Base-by-base conservation (phyloP, 257 asterid species). In the Parsonsia alboflavescens region DNA sequence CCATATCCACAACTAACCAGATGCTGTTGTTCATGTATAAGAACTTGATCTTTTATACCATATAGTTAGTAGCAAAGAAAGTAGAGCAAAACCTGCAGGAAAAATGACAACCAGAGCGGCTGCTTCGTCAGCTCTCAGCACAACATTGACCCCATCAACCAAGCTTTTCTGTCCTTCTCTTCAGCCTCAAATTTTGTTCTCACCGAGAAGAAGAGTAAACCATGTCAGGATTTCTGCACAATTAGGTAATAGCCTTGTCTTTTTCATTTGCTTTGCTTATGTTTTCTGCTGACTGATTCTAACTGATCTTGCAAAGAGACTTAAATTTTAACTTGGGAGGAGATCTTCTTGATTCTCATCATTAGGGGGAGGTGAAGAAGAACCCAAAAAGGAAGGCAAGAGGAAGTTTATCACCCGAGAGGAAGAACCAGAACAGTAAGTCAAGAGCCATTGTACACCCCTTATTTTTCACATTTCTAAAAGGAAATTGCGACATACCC, bases 371-470 rank as follows among this genome's bases (percentile, higher is more conserved):
- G 93, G 90, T 67, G 96, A 88, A 54, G 94, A 84, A 50, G 98
- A 86, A 66, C 54, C 74, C 73, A 91, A 86, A 83, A 86, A 86
- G 82, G 92, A 80, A 56, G 96, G 76, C 50, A 92, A 92, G 88
- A 94, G 77, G 91, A 94, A 94, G 78, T 94, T 94, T 76, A 94
- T 94, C 82, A 92, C 97, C 77, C 92, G 79, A 86, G 97, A 94
- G 62, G 83, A 92, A 84, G 99, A 94, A 75, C 99, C 99, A 39
- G 86, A 90, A 72, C 96, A 94, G 98, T 92, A 80, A 82, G 83
- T n/a, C 68, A 59, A 58, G 26, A 44, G 48, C 52, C 0, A 36
- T 33, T 26, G 7, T 39, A 39, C 15, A 2, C 22, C 39, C 50
- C 65, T 33, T 17, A 7, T 13, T 49, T 44, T 26, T 8, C 10